These are phyloP conservation scores for Fusarium agapanthi DNA, from an alignment of 2,329 filamentous ascomycete species.

Conservation along the genomic window DNA sequence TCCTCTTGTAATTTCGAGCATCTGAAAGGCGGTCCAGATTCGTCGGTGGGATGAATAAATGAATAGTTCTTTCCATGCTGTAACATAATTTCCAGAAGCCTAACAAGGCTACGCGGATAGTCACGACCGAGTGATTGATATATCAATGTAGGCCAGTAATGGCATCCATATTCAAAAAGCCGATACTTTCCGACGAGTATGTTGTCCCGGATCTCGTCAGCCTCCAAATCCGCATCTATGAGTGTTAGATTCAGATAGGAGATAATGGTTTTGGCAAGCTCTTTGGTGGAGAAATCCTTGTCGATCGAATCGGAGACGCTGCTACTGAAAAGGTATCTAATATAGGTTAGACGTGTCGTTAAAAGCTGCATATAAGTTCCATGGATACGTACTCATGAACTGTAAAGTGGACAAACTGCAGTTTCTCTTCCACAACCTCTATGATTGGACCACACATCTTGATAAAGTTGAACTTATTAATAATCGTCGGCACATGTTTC, in stretches of 20 bases:
- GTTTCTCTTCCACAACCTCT: slow-evolving; percentile 1
- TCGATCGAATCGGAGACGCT: not conserved
- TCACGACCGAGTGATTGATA: not conserved
- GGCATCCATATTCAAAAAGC: not conserved
- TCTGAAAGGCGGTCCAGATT: not conserved
- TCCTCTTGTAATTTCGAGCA: not conserved
- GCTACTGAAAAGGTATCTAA: not conserved
- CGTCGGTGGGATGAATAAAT: too few relatives aligned
- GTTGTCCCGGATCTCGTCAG: not conserved
- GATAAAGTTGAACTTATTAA: not conserved
- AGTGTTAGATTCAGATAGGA: not conserved
- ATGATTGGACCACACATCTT: slow-evolving; percentile 11
- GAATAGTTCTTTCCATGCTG: not conserved
- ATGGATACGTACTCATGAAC: not conserved
- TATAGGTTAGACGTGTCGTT: not conserved
- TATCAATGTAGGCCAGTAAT: not conserved
- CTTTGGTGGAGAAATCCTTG: not conserved
- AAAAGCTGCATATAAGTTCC: not conserved
- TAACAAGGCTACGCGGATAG: not conserved
- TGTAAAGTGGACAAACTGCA: slow-evolving; percentile 27
- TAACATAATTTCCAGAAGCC: not conserved
- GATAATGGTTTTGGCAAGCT: not conserved
- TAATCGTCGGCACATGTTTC: not conserved
- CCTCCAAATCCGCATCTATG: not conserved
- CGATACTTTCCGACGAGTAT: not conserved